These are phyloP conservation scores for Hymenoscyphus infarciens DNA, from an alignment of 2,329 filamentous ascomycete species.

Conservation along the genomic window DNA sequence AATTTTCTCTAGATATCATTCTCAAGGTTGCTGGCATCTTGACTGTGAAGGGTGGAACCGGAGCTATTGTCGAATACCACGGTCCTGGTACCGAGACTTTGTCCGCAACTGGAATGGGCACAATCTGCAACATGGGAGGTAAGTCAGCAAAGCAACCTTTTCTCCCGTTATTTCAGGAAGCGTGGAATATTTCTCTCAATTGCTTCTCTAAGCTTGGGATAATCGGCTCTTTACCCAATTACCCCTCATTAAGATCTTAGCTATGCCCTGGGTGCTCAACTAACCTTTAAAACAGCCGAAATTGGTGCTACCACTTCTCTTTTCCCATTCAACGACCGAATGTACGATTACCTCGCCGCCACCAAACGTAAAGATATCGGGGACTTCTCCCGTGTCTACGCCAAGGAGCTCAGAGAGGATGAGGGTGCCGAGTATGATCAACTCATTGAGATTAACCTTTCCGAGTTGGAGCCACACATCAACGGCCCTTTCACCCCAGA, in stretches of 20 bases:
- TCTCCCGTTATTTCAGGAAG: neutral
- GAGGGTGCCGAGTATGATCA: conserved; percentile 93
- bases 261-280: neutral
- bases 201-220: neutral
- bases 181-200: neutral
- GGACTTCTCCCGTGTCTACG: conserved; percentile 82
- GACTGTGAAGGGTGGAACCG: conserved; percentile 97
- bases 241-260: neutral
- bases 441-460: conserved; percentile 92
- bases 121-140: conserved; percentile 63
- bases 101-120: conserved; percentile 83
- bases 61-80: conserved; percentile 78
- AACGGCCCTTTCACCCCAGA: conserved; percentile 99
- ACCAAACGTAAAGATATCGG: conserved; percentile 90
- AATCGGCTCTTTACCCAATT: neutral
- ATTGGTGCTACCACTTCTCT: conserved; percentile 86
- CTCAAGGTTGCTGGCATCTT: conserved; percentile 95
- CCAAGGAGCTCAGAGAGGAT: conserved; percentile 81
- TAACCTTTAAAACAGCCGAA: conserved; percentile 45
- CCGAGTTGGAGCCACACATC: conserved; percentile 93
- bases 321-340: conserved; percentile 97
- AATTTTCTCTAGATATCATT: conserved; percentile 69
- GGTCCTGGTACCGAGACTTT: conserved; percentile 71
- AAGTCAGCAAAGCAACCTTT: neutral
- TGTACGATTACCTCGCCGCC: conserved; percentile 91